Evolutionary conservation across 768 basidiomycete species (phyloP).

Genomic region (Gautieria morchelliformis): DNA sequence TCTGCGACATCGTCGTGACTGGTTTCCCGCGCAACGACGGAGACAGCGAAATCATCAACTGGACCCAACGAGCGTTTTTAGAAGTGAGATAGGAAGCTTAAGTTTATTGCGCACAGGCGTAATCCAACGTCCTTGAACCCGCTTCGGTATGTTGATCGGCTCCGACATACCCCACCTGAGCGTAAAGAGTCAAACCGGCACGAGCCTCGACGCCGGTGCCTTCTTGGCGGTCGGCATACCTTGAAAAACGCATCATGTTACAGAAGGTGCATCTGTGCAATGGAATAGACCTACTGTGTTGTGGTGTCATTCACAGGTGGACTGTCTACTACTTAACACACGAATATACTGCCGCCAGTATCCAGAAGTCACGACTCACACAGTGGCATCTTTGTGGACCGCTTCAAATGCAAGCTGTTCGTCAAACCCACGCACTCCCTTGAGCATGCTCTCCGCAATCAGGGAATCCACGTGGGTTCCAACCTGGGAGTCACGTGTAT

Average conservation of each 20-base stretch:
- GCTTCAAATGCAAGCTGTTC: constrained; percentile 59
- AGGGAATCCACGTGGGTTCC: constrained; percentile 75
- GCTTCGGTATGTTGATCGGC: constrained; percentile 73
- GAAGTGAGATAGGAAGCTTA: not conserved
- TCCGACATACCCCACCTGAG: constrained; percentile 63
- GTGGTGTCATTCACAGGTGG: constrained; percentile 48
- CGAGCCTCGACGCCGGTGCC: constrained; percentile 72
- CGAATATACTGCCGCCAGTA: constrained; percentile 5
- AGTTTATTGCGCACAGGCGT: constrained; percentile 46
- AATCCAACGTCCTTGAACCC: constrained; percentile 69
- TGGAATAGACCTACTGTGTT: constrained; percentile 31
- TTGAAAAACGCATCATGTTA: constrained; percentile 13
- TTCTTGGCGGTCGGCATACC: constrained; percentile 69
- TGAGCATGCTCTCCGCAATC: constrained; percentile 60
- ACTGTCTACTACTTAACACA: not conserved
- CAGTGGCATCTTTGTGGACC: constrained; percentile 63
- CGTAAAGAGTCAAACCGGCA: constrained; percentile 65
- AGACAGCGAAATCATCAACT: constrained; percentile 76
- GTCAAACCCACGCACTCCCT: constrained; percentile 58
- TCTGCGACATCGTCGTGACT: constrained; percentile 39
- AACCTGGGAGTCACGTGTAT: constrained; percentile 33
- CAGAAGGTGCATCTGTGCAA: not conserved
- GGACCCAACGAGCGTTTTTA: not conserved
- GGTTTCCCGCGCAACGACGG: constrained; percentile 47
- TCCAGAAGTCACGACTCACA: constrained; percentile 20